Conservation (phyloP, 306 rosid species). For the Cicer bijugum region DNA sequence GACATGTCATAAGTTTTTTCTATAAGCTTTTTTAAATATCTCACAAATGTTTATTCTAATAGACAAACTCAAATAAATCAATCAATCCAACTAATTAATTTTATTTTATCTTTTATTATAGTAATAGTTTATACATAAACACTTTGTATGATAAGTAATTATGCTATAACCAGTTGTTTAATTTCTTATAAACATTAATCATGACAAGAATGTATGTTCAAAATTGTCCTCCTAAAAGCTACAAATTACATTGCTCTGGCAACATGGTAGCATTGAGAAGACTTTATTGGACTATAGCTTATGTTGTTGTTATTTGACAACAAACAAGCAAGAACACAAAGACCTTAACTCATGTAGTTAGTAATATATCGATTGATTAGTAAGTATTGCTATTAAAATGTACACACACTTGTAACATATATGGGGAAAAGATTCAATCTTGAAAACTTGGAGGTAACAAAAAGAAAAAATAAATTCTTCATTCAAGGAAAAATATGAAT, state of each 20-base stretch:
- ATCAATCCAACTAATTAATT: no score
- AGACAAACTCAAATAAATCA: no score
- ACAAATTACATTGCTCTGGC: constrained; percentile 14
- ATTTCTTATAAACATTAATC: not conserved
- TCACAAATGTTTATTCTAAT: no score
- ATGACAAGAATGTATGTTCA: constrained; percentile 1
- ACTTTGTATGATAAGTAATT: no score
- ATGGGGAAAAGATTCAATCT: constrained; percentile 13
- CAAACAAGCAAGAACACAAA: constrained; percentile 30
- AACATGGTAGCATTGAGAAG: constrained; percentile 31
- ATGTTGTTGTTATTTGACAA: constrained; percentile 42
- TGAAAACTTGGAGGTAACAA: constrained; percentile 14
- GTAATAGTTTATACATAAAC: no score
- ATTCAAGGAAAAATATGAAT: not conserved
- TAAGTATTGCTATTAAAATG: constrained; percentile 1
- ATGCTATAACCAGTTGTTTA: not conserved
- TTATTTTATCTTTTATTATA: no score
- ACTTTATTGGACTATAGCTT: constrained; percentile 42
- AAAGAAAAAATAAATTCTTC: not conserved
- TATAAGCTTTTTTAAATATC: no score
- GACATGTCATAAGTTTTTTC: no score
- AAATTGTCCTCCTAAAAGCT: constrained; percentile 1
- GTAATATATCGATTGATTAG: constrained; percentile 24
- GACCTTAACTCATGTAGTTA: constrained; percentile 11
- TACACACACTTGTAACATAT: not conserved